phyloP scores from a whole-genome alignment of 768 basidiomycete genomes.

The Coprinopsis sp. region DNA sequence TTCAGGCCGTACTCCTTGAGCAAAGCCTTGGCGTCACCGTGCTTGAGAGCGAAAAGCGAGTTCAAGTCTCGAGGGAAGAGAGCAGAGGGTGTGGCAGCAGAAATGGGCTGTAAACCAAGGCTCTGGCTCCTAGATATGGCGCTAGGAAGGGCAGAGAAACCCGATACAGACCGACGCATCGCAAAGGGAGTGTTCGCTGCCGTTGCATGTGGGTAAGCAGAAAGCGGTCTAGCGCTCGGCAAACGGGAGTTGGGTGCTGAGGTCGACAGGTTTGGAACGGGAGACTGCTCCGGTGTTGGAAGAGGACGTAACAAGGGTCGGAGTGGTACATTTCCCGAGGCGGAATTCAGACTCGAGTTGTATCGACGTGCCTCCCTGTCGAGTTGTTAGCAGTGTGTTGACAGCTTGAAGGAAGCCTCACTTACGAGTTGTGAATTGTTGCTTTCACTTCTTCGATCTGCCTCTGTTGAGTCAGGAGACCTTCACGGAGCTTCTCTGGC shows the following conservation, averaged over 20 bases:
- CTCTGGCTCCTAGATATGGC: conserved; percentile 7
- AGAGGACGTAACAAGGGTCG: conserved; percentile 49
- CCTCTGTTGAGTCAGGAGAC: conserved; percentile 36
- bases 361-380: conserved; percentile 43
- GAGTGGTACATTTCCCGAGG: conserved; percentile 36
- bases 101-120: conserved; percentile 1
- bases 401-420: conserved; percentile 7
- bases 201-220: conserved; percentile 24
- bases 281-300: conserved; percentile 44
- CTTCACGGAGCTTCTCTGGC: conserved; percentile 35
- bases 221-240: conserved; percentile 22
- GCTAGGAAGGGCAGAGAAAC: conserved; percentile 5
- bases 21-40: conserved; percentile 36
- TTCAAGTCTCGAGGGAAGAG: conserved; percentile 32
- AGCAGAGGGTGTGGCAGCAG: conserved; percentile 18
- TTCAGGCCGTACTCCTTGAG: conserved; percentile 42
- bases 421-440: conserved; percentile 45
- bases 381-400: conserved; percentile 5
- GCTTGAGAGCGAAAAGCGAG: conserved; percentile 39
- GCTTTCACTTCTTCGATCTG: conserved; percentile 41
- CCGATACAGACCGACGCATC: conserved; percentile 17
- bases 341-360: conserved; percentile 32
- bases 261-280: conserved; percentile 23
- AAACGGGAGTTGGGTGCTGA: conserved; percentile 12
- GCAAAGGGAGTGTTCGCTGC: conserved; percentile 28